Conservation (phyloP, 1,284 basidiomycete genomes). For the Boletellus dicymbophilus region DNA sequence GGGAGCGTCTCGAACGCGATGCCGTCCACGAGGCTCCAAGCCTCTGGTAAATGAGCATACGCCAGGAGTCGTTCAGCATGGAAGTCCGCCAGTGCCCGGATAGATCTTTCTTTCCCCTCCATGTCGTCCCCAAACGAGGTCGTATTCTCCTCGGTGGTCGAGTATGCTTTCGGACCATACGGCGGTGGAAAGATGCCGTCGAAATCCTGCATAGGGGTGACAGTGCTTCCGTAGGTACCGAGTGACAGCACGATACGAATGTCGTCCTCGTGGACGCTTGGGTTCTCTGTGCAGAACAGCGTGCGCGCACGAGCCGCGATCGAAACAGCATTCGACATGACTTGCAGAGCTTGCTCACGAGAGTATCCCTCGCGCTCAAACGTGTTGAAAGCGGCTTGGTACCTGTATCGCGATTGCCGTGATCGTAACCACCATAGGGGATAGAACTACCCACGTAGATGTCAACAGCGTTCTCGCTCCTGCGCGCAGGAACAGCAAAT, state of each 20-base stretch:
- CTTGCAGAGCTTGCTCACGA: slow-evolving; percentile 39
- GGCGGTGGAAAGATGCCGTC: slow-evolving; percentile 75
- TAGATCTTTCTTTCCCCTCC: slow-evolving; percentile 35
- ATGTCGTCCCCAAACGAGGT: slow-evolving; percentile 45
- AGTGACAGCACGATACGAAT: slow-evolving; percentile 66
- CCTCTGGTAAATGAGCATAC: slow-evolving; percentile 47
- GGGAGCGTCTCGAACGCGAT: slow-evolving; percentile 85
- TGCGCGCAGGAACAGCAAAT: slow-evolving; percentile 59
- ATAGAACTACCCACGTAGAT: slow-evolving; percentile 50
- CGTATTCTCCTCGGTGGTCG: slow-evolving; percentile 31
- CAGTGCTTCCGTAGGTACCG: slow-evolving; percentile 73
- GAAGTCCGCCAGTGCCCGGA: slow-evolving; percentile 60
- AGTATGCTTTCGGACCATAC: slow-evolving; percentile 59
- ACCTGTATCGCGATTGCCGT: slow-evolving; percentile 39
- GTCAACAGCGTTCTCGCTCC: slow-evolving; percentile 64
- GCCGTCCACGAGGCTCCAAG: slow-evolving; percentile 62
- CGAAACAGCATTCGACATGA: slow-evolving; percentile 58
- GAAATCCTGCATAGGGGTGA: slow-evolving; percentile 73
- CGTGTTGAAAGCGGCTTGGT: slow-evolving; percentile 61
- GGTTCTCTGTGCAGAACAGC: slow-evolving; percentile 34
- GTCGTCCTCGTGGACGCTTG: slow-evolving; percentile 10
- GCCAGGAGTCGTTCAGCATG: slow-evolving; percentile 66
- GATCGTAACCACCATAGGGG: neutral
- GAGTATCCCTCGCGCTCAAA: slow-evolving; percentile 56
- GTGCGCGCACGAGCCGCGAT: slow-evolving; percentile 51